A percentile compares a stretch with the other conserved stretches of the same genome.
phyloP scores from a whole-genome alignment of 2,329 filamentous ascomycete species.

The Raffaelea ambrosiae region DNA sequence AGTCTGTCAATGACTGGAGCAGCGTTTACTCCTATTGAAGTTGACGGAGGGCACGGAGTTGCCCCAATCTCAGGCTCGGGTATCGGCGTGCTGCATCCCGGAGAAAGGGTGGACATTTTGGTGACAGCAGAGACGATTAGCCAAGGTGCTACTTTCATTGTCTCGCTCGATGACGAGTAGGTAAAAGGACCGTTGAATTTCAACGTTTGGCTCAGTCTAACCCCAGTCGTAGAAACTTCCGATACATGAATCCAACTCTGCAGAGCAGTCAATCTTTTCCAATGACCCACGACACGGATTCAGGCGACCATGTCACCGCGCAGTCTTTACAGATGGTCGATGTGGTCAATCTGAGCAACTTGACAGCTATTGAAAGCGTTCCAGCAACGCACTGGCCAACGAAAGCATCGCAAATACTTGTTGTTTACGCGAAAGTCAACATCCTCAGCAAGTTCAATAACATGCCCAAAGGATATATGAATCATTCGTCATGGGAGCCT shows the following conservation, averaged over 20 bases:
- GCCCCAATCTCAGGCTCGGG: neutral
- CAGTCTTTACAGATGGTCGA: neutral
- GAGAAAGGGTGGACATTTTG: constrained; percentile 4
- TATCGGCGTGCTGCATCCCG: constrained; percentile 3
- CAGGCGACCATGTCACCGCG: neutral
- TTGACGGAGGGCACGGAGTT: constrained; percentile 11
- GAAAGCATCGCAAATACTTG: constrained; percentile 1
- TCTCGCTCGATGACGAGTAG: constrained; percentile 2
- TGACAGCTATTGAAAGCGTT: neutral
- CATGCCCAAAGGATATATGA: constrained; percentile 11
- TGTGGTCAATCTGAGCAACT: neutral
- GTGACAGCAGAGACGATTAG: neutral
- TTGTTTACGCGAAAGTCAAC: constrained; percentile 9
- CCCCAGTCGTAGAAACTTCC: neutral
- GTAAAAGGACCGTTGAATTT: neutral
- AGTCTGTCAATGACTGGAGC: constrained; percentile 7
- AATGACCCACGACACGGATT: neutral
- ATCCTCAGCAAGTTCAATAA: constrained; percentile 8
- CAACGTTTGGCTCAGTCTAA: neutral
- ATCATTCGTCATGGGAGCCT: constrained; percentile 12
- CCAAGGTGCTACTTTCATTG: neutral
- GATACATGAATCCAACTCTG: neutral
- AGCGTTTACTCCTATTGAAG: constrained; percentile 7
- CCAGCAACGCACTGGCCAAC: neutral
- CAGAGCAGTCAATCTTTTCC: constrained; percentile 2